Base-by-base conservation (phyloP, 768 basidiomycete genomes). In the Tylopilus sp. region DNA sequence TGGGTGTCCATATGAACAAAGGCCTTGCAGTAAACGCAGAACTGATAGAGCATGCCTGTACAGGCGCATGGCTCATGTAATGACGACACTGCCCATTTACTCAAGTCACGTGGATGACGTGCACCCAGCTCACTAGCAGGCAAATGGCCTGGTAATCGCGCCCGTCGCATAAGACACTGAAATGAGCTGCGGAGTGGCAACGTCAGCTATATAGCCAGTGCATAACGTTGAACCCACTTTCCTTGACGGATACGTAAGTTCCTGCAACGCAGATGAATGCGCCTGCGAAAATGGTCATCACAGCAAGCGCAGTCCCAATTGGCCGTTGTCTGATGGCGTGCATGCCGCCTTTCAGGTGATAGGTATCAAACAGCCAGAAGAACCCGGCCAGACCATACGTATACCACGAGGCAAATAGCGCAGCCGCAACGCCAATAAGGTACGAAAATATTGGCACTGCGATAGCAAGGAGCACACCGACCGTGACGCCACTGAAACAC, bases 381-480 rank as follows among this genome's bases (percentile, higher is more conserved):
- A 77, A 78, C 3, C 80, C 78, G 11, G 78, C 78, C 9, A 66
- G 25, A 25, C 80, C 79, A 55, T 81, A 80, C 14, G 81, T 81
- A 59, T 78, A 83, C 79, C 81, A 82, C n/a, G 77, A 73, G 9
- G 81, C 80, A 55, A 83, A 82, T 21, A 82, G 67, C 17, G 79
- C 70, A 10, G 80, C 80, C 13, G 78, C 65, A 54, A 82, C 77
- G 6, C 38, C 38, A 24, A 41, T 41, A 6, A 41, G 38, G 16
- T 24, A 41, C 12, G 38, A 41, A 17, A 41, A 41, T 11, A 41
- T 41, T 25, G 38, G 38, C 24, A 41, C 38, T 14, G 38, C 38
- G 9, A 41, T 17, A 4, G 14, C 77, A 45, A 82, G 64, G 21
- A 81, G 59, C 60, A 78, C 79, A 1, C 78, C 77, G 26, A 75